Base-by-base conservation (phyloP, 768 basidiomycete genomes). In the Russula foetens region DNA sequence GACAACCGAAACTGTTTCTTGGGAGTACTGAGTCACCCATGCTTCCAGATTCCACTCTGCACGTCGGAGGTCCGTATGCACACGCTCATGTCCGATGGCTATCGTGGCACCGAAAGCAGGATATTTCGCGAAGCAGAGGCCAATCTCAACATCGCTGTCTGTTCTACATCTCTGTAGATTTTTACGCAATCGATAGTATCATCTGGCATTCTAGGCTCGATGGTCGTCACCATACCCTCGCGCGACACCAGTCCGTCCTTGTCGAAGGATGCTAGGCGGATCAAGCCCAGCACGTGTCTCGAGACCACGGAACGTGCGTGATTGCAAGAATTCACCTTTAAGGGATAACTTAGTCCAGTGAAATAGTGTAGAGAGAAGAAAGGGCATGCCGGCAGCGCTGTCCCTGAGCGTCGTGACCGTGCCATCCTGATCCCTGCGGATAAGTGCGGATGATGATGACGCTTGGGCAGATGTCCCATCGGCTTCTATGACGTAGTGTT, bases 221-320 rank as follows among this genome's bases (percentile, higher is more conserved):
- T 70, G 73, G 60, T 77, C 75, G 50, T 89, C 86, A 49, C 80
- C 80, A 70, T 98, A 98, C 11, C 89, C 92, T 63, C 87, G 81
- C 41, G 96, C 93, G 48, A 96, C 87, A 6, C 96, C 96, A 65
- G 82, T 89, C 48, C 93, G 75, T 0, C 96, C 96, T 71, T 96
- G 90, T 73, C 97, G 92, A 60, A 98, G 71, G 43, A 86, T 71
- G 63, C 88, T 82, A 0, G 95, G 94, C 1, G 77, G 80, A 67
- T 96, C 91, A 70, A 89, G 76, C 0, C 91, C 92, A 12, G 86
- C 67, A 9, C 88, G 79, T 23, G 82, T 74, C 60, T 98, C 95
- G 26, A 98, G 76, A 1, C 96, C 96, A 45, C 79, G 82, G 73
- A 88, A 98, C 0, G 81, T 83, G 49, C 94, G 81, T 17, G 75